These are phyloP conservation scores for Myrica gale DNA, from an alignment of 306 rosid species.

Conservation along the genomic window DNA sequence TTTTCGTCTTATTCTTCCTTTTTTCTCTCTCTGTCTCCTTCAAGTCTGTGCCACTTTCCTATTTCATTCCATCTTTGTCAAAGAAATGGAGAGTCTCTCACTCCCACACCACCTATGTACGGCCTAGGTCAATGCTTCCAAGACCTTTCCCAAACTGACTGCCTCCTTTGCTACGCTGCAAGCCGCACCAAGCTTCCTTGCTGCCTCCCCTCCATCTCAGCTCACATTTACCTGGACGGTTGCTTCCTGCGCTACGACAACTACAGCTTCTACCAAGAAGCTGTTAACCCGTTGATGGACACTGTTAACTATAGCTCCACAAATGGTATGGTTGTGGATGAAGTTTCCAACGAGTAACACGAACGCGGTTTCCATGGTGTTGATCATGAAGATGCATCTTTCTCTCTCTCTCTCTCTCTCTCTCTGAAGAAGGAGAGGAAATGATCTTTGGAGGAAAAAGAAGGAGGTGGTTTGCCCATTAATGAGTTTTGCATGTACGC, in stretches of 20 bases:
- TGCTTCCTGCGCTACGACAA: conserved; percentile 80
- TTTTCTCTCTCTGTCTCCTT: no score
- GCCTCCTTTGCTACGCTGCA: conserved; percentile 81
- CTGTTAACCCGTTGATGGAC: conserved; percentile 34
- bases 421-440: conserved; percentile 9
- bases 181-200: conserved; percentile 72
- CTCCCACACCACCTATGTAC: no score
- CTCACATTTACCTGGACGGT: conserved; percentile 76
- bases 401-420: no score
- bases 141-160: conserved; percentile 70
- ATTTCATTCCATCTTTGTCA: no score
- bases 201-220: conserved; percentile 72
- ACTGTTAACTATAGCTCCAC: conserved; percentile 40
- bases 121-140: no score
- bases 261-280: conserved; percentile 56
- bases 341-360: no score
- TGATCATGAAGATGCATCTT: no score
- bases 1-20: no score
- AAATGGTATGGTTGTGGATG: no score
- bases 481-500: conserved; percentile 41
- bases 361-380: no score
- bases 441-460: conserved; percentile 30
- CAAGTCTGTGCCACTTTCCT: no score
- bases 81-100: no score
- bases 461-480: conserved; percentile 50